Evolutionary conservation across 306 rosid species (phyloP), one percentile per base, ranked within the genome.

Genomic region (Vigna hirtella): DNA sequence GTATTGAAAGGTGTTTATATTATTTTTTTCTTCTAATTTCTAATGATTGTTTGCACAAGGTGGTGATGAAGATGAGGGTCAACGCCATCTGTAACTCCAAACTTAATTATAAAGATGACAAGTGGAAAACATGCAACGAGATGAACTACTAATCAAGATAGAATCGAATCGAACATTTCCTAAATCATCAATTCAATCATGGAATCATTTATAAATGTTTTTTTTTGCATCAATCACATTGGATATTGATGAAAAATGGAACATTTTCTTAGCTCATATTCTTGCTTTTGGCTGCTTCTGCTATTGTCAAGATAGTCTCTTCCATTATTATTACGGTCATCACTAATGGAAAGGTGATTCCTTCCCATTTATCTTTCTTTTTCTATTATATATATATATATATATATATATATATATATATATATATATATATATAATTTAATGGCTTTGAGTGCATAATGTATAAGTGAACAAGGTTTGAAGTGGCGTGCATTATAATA

Each of bases 61-160:
- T 8, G 26, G 10, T 17, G 28, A 18, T 34, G 1, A 61, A 66
- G 61, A 55, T n/a, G 20, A 14, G 8, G 67, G 79, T 73, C 79
- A 42, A 68, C 74, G 61, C 59, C 36, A 18, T 68, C 30, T n/a
- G 11, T 40, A 49, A 57, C 36, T 17, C 47, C n/a, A 68, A 69
- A 66, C 68, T 30, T 50, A n/a, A 59, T 12, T 6, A 24, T 77
- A 24, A 67, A 14, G 4, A 52, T 43, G 82, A 52, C 74, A 82
- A 53, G 78, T 77, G 85, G 70, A 74, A 3, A 76, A 71, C 82
- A 82, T 82, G 78, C 78, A 63, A 34, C 56, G 47, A 76, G 82
- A 76, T 55, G 58, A 52, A 70, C 71, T 53, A 63, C 63, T 70
- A 73, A 80, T 80, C 83, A 73, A 76, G 17, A 71, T 64, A 42